phyloP scores from a whole-genome alignment of 2,329 filamentous ascomycete species.

The Meredithiella fracta region DNA sequence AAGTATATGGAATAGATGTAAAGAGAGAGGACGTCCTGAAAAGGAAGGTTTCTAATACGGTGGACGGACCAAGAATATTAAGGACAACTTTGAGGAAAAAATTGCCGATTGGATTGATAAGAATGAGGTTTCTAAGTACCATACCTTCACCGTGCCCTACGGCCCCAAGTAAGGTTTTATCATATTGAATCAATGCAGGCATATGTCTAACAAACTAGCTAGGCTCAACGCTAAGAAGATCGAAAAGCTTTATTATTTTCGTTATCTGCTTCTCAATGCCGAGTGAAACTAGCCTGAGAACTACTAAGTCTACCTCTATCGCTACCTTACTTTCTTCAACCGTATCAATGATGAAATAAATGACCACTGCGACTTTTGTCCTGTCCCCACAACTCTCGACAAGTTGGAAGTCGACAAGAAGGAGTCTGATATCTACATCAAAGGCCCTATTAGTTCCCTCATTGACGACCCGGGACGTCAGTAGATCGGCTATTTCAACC shows the following conservation, averaged over 20 bases:
- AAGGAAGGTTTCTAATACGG: constrained; percentile 44
- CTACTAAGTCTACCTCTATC: constrained; percentile 60
- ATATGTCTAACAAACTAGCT: neutral
- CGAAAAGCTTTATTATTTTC: constrained; percentile 66
- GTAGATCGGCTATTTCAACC: constrained; percentile 55
- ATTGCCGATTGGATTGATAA: constrained; percentile 40
- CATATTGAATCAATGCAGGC: no score
- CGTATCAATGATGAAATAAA: constrained; percentile 55
- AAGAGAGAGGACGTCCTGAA: neutral
- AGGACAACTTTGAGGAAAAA: constrained; percentile 58
- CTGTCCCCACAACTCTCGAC: constrained; percentile 38
- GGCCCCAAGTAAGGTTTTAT: constrained; percentile 25
- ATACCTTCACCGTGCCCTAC: constrained; percentile 59
- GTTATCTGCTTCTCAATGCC: constrained; percentile 66
- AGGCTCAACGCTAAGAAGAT: constrained; percentile 50
- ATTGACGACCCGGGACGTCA: constrained; percentile 71
- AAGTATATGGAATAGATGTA: neutral
- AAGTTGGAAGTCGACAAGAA: constrained; percentile 55
- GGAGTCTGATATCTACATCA: constrained; percentile 61
- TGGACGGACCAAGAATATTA: constrained; percentile 42
- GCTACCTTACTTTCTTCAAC: constrained; percentile 76
- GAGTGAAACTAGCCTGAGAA: constrained; percentile 72
- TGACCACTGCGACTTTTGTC: constrained; percentile 72
- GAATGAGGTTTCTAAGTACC: constrained; percentile 55
- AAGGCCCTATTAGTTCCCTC: constrained; percentile 55